phyloP scores from a whole-genome alignment of 805 yeast species.

The Diddensiella caesifluorescens region DNA sequence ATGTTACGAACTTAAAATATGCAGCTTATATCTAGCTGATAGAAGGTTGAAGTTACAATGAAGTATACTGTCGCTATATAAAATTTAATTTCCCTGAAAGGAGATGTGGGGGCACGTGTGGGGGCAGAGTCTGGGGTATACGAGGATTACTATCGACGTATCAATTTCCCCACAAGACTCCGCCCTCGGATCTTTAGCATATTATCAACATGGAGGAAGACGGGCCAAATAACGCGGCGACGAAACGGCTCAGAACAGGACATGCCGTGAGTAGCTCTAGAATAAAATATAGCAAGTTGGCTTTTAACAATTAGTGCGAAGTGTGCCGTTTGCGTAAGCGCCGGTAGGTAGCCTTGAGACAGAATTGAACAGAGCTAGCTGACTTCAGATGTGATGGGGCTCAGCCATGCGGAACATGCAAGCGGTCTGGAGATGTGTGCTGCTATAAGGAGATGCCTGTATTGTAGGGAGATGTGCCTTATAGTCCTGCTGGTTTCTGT shows the following conservation, averaged over 20 bases:
- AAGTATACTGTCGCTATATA: too few species aligned
- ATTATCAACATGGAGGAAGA: too few species aligned
- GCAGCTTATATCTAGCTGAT: too few species aligned
- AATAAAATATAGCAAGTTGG: background rate
- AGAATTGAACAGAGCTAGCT: slow-evolving; percentile 5
- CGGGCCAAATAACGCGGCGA: too few species aligned
- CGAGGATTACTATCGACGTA: too few species aligned
- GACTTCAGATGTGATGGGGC: slow-evolving; percentile 12
- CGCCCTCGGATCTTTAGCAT: too few species aligned
- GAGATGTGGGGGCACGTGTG: too few species aligned
- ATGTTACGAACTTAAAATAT: too few species aligned
- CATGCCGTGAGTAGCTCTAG: background rate
- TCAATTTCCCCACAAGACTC: too few species aligned
- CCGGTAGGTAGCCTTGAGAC: slow-evolving; percentile 1
- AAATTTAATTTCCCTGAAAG: too few species aligned
- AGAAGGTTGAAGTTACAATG: too few species aligned
- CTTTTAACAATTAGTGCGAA: background rate
- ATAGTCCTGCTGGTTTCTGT: background rate
- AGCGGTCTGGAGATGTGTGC: slow-evolving; percentile 8
- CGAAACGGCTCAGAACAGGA: background rate
- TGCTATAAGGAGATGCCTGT: slow-evolving; percentile 7
- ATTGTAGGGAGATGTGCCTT: background rate
- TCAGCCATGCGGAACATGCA: slow-evolving; percentile 10
- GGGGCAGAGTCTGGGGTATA: too few species aligned
- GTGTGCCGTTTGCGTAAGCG: slow-evolving; percentile 2